Evolutionary conservation across 805 yeast species (phyloP).

Genomic region (Zygoascus flipseniorum): DNA sequence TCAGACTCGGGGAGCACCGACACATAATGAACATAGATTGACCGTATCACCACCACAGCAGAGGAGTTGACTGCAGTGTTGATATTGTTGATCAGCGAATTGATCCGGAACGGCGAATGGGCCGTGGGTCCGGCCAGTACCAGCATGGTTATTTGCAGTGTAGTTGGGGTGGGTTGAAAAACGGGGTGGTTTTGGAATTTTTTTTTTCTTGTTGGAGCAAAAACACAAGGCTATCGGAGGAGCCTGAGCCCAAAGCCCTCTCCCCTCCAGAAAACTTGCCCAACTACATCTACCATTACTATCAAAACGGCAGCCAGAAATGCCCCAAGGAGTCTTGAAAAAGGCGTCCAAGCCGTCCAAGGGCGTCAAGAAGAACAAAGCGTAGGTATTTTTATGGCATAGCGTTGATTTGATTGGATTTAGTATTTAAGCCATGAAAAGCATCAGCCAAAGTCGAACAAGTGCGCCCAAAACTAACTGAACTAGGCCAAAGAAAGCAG

Average conservation of each 20-base stretch:
- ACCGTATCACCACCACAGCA: slow-evolving; percentile 59
- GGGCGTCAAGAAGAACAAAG: slow-evolving; percentile 4
- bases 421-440: no score
- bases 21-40: slow-evolving; percentile 76
- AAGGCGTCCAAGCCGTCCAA: slow-evolving; percentile 13
- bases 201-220: background rate
- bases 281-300: background rate
- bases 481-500: slow-evolving; percentile 43
- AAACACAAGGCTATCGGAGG: background rate
- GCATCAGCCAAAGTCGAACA: no score
- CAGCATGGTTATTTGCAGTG: slow-evolving; percentile 22
- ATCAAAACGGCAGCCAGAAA: slow-evolving; percentile 6
- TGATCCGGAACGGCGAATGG: slow-evolving; percentile 76
- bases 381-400: slow-evolving; percentile 1
- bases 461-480: background rate
- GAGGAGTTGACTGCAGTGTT: slow-evolving; percentile 60
- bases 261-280: background rate
- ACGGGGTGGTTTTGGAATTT: background rate
- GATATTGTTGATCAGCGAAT: slow-evolving; percentile 61
- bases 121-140: slow-evolving; percentile 85
- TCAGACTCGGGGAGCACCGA: slow-evolving; percentile 38
- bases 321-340: slow-evolving; percentile 33
- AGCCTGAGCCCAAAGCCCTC: background rate
- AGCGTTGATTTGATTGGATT: no score
- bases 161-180: background rate